Evolutionary conservation across 192 early-diverging fungal species (phyloP).

Genomic region (Linnemannia schmuckeri): DNA sequence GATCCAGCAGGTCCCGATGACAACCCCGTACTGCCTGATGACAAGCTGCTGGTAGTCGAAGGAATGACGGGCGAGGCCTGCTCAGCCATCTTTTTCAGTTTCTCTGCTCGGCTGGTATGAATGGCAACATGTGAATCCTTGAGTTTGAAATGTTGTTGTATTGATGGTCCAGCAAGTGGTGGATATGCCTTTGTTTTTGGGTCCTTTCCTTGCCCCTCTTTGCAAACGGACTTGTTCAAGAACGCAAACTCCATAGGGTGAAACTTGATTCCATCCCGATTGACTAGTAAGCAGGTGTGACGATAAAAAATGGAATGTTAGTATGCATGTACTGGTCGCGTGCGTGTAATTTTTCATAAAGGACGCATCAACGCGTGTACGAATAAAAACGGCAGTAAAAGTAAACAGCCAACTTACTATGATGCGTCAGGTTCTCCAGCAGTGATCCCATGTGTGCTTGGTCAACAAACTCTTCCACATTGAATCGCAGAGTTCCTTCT

Average conservation of each 20-base stretch:
- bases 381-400: neutral
- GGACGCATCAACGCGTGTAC: neutral
- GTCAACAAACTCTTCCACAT: slow-evolving; percentile 51
- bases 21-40: neutral
- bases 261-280: slow-evolving; percentile 46
- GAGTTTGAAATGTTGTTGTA: slow-evolving; percentile 46
- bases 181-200: slow-evolving; percentile 41
- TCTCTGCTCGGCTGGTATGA: slow-evolving; percentile 30
- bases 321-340: neutral
- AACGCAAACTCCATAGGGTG: slow-evolving; percentile 52
- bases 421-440: slow-evolving; percentile 18
- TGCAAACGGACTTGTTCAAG: slow-evolving; percentile 44
- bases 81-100: slow-evolving; percentile 43
- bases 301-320: neutral
- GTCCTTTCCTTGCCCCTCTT: slow-evolving; percentile 37
- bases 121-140: slow-evolving; percentile 27
- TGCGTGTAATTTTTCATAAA: neutral
- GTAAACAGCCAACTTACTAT: slow-evolving; percentile 17
- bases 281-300: slow-evolving; percentile 10
- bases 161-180: slow-evolving; percentile 42
- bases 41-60: slow-evolving; percentile 10
- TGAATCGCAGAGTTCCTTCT: slow-evolving; percentile 40
- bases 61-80: slow-evolving; percentile 34
- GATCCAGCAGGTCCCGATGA: neutral
- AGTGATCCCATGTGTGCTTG: slow-evolving; percentile 37